Evolutionary conservation across 306 rosid genomes (phyloP).

Genomic region (Prunus campanulata): DNA sequence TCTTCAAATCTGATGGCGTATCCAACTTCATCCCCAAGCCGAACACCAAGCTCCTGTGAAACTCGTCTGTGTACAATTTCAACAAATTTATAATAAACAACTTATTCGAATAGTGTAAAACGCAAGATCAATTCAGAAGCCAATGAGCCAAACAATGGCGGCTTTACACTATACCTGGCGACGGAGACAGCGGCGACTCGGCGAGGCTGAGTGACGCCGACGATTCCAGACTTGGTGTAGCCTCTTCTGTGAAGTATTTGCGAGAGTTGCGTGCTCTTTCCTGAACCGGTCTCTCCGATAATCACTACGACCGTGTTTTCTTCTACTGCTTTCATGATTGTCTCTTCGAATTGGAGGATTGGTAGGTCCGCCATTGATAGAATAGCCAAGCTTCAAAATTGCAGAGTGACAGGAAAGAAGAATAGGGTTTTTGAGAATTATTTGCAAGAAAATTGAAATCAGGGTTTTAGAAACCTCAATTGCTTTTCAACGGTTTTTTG

Average conservation of each 20-base stretch:
- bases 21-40: constrained; percentile 91
- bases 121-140: not conserved
- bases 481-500: not conserved
- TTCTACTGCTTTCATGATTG: constrained; percentile 68
- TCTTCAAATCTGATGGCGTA: constrained; percentile 95
- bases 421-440: not conserved
- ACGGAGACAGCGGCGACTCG: constrained; percentile 94
- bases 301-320: constrained; percentile 60
- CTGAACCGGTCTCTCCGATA: constrained; percentile 96
- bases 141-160: not conserved
- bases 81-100: too few species aligned
- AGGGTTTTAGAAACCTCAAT: not conserved
- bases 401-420: not conserved
- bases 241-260: constrained; percentile 82
- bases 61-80: constrained; percentile 60
- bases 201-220: constrained; percentile 96
- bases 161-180: constrained; percentile 45
- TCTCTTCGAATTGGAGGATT: constrained; percentile 76
- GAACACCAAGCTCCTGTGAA: constrained; percentile 84
- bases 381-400: not conserved
- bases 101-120: not conserved
- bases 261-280: constrained; percentile 96
- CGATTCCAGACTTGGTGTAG: constrained; percentile 57
- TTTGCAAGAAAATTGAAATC: not conserved
- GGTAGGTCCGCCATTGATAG: constrained; percentile 71